phyloP scores from a whole-genome alignment of 441 rosid genomes.

The Eugenia klotzschiana region DNA sequence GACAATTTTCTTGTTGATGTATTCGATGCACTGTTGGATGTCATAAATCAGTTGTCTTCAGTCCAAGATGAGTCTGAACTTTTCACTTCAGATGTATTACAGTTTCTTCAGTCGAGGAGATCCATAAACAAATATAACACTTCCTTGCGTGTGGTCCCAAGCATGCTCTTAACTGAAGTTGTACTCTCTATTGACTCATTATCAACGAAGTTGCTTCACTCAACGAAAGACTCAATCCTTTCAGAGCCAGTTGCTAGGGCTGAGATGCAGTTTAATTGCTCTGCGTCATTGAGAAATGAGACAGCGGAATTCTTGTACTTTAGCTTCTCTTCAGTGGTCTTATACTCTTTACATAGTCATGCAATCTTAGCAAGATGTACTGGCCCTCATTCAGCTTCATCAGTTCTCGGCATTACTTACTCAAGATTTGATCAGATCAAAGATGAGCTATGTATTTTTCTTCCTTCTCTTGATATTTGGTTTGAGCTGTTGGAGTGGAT shows the following conservation, averaged over 20 bases:
- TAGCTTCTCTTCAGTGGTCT: constrained; percentile 35
- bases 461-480: constrained; percentile 79
- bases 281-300: constrained; percentile 46
- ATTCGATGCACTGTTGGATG: constrained; percentile 40
- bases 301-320: constrained; percentile 28
- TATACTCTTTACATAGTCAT: constrained; percentile 40
- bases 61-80: constrained; percentile 41
- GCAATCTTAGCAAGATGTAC: constrained; percentile 51
- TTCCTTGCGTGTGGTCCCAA: constrained; percentile 22
- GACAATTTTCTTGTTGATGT: constrained; percentile 46
- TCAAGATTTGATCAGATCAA: constrained; percentile 22
- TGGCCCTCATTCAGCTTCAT: constrained; percentile 18
- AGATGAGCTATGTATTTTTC: constrained; percentile 34
- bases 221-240: constrained; percentile 15
- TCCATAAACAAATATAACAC: constrained; percentile 21
- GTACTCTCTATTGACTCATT: constrained; percentile 40
- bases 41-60: constrained; percentile 49
- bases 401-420: constrained; percentile 38
- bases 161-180: constrained; percentile 24
- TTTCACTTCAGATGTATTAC: constrained; percentile 45
- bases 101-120: constrained; percentile 42
- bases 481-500: constrained; percentile 54
- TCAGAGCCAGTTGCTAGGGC: constrained; percentile 43
- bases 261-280: constrained; percentile 43
- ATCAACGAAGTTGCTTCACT: constrained; percentile 22